A percentile compares a stretch with the other conserved stretches of the same genome.
Conservation (phyloP, 352 stramenopile genomes). For the Phytophthora pisi region DNA sequence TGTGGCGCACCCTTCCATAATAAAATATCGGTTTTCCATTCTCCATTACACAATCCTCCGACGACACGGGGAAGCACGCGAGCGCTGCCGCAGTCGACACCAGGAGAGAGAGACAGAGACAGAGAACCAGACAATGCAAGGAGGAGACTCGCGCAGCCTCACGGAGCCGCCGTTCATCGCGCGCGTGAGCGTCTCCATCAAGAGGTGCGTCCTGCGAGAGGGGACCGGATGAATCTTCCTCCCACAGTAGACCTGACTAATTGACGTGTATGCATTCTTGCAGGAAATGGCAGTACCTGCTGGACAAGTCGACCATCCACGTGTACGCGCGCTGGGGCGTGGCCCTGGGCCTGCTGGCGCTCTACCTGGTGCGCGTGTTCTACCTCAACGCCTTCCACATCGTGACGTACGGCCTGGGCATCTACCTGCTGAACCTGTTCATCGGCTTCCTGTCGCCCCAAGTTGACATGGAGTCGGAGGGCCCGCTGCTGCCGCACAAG, state of each 20-base stretch:
- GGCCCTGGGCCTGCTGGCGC: conserved; percentile 81
- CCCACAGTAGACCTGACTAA: background rate
- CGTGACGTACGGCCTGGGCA: conserved; percentile 98
- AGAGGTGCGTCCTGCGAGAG: conserved; percentile 50
- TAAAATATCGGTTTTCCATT: conserved; percentile 12
- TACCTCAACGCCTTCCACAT: conserved; percentile 97
- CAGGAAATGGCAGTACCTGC: conserved; percentile 96
- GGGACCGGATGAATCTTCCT: conserved; percentile 11
- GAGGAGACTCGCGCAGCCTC: conserved; percentile 63
- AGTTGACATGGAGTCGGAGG: conserved; percentile 91
- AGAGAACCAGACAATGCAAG: conserved; percentile 35
- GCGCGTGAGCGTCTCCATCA: conserved; percentile 77
- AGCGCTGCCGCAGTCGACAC: conserved; percentile 3
- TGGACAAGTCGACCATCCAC: conserved; percentile 99
- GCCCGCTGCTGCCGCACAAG: conserved; percentile 90
- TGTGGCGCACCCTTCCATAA: conserved; percentile 2
- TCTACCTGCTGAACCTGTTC: conserved; percentile 99
- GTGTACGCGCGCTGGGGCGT: conserved; percentile 92
- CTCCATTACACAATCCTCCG: conserved; percentile 19
- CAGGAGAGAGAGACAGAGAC: conserved; percentile 6
- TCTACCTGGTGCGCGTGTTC: conserved; percentile 96
- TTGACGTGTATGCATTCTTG: background rate
- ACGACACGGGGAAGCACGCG: conserved; percentile 32
- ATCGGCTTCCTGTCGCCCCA: conserved; percentile 99
- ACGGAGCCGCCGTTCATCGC: conserved; percentile 84